Evolutionary conservation across 768 basidiomycete species (phyloP), one percentile per base, ranked within the genome.

Genomic region (Russula sp.): DNA sequence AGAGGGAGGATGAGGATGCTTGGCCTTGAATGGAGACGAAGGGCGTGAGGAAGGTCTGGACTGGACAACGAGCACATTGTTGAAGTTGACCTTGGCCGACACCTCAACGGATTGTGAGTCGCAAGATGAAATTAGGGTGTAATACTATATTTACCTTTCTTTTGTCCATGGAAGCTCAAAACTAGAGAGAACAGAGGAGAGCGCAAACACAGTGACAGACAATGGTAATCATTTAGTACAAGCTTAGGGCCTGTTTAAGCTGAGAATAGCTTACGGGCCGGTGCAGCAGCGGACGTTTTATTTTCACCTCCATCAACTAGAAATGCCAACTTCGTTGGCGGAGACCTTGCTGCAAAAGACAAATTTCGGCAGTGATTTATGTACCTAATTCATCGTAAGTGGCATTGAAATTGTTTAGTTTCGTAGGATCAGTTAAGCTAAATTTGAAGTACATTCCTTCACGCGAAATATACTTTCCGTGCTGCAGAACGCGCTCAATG

Each of bases 61-160:
- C 7, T 56, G 73, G 70, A 31, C 73, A 14, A 51, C 47, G 59
- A 67, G 70, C 70, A 69, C 62, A 66, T 27, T 69, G 65, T 54
- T 77, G 68, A 65, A 75, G 76, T 77, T 78, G 69, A 82, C 70
- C 69, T 78, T 83, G 58, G 80, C 81, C 40, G 80, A 81, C 66
- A 85, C 80, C 84, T 86, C 74, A 53, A 59, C n/a, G 39, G 44
- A 56, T 9, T 34, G 32, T 52, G 9, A 58, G 58, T 44, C 22
- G 51, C 22, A 50, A 7, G 45, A 44, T 9, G 37, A 13, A 3
- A 32, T 9, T 4, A 22, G 18, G 45, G 8, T 44, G 8, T n/a
- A 40, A 58, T 27, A 27, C 27, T 27, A 47, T 9, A 45, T 47
- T 42, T 57, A 67, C 67, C 67, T 68, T 68, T 59, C 57, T 55